Base-by-base conservation (phyloP, 2,329 filamentous ascomycete species). In the Verticillium klebahnii region DNA sequence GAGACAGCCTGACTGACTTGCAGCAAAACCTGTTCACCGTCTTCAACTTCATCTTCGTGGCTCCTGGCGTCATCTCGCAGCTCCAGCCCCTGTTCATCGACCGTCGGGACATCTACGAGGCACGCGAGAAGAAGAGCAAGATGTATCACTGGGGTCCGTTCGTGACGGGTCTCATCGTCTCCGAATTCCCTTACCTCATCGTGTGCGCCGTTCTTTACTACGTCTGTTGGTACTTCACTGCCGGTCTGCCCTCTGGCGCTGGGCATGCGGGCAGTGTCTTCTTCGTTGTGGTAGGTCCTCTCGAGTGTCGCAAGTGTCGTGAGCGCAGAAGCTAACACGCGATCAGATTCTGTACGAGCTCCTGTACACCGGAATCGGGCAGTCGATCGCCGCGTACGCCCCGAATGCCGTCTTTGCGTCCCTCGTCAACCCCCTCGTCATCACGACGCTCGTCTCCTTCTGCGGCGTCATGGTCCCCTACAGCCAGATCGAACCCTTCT, bases 1-100 rank as follows among this genome's bases (percentile, higher is more conserved):
- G 77, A 0, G 62, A 78, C 40, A 73, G 72, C 0, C 72, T 77
- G 0, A 75, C 72, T 25, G 76, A 75, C 25, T 64, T 82, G 8
- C 80, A 71, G 55, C 62, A 67, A 15, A 58, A 50, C 19, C 57
- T 58, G 8, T 81, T 83, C 65, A 75, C 79, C 3, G 73, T 83
- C 36, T 83, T 83, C 72, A 82, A 82, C 61, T 83, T 83, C 65
- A 79, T 83, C 40, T 82, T 82, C 67, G 79, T 82, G 8, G 80
- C 80, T 0, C 80, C 80, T 0, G 80, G 79, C 12, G 77, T 77
- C 60, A 77, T 81, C 60, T 76, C 76, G 14, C 78, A 81, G 65
- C 73, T 83, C 57, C 80, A 83, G 66, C 80, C 81, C 0, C 73
- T 82, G 36, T 83, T 83, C 64, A 68, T 82, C 54, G 72, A 78